phyloP scores from a whole-genome alignment of 495 filamentous ascomycete species.

The Jackrogersella minutella region DNA sequence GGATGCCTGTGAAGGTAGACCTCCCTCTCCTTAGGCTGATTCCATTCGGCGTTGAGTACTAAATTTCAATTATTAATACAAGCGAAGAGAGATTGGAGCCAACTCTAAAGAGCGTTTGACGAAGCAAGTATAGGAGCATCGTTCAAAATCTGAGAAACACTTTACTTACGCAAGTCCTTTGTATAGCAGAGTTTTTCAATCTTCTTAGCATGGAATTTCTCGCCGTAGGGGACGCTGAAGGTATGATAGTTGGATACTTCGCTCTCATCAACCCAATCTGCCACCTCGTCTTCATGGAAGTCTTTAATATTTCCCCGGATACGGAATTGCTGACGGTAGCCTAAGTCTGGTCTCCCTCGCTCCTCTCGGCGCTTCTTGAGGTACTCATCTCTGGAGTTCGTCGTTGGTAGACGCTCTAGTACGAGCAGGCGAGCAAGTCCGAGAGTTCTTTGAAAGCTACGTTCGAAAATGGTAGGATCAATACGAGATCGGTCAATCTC shows the following conservation, averaged over 20 bases:
- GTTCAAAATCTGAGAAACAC: background rate
- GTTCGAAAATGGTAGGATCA: slow-evolving; percentile 85
- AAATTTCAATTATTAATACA: slow-evolving; percentile 14
- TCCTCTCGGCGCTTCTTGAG: slow-evolving; percentile 70
- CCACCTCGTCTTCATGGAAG: slow-evolving; percentile 74
- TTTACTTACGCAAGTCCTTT: slow-evolving; percentile 66
- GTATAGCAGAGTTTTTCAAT: slow-evolving; percentile 83
- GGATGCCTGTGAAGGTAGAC: slow-evolving; percentile 83
- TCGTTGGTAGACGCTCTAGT: slow-evolving; percentile 76
- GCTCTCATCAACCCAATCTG: slow-evolving; percentile 78
- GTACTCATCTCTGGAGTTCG: slow-evolving; percentile 70
- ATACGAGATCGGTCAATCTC: slow-evolving; percentile 73
- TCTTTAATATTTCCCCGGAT: slow-evolving; percentile 73
- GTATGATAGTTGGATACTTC: slow-evolving; percentile 80
- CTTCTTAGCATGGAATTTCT: slow-evolving; percentile 70
- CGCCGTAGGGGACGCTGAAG: slow-evolving; percentile 80
- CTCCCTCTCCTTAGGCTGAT: slow-evolving; percentile 70
- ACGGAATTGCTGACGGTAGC: slow-evolving; percentile 40
- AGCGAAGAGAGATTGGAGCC: background rate
- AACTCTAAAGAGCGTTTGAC: background rate
- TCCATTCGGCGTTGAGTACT: slow-evolving; percentile 89
- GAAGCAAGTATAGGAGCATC: background rate
- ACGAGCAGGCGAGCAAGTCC: slow-evolving; percentile 82
- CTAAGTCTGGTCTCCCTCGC: slow-evolving; percentile 65
- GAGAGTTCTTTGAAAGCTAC: slow-evolving; percentile 74